Base-by-base conservation (phyloP, 208 protist species). In the Acanthamoeba castellanii region DNA sequence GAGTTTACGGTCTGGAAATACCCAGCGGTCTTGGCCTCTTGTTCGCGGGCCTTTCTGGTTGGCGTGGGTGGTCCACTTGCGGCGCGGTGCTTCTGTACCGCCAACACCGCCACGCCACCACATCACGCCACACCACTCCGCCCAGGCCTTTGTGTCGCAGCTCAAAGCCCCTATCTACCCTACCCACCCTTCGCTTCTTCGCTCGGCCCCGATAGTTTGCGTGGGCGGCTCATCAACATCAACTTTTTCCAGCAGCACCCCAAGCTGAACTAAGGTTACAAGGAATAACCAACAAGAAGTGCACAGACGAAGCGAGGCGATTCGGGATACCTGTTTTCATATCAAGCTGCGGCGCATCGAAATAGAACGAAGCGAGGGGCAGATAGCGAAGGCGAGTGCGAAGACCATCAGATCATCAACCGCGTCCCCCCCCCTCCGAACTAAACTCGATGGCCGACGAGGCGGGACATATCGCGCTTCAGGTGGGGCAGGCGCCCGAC, bases 401-500 rank as follows among this genome's bases (percentile, higher is more conserved):
- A 50, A 47, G 45, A 42, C 37, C 37, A 42, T 42, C 7, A 13
- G 45, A 47, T 47, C 47, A 50, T 13, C 47, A 16, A 47, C 45
- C 45, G 45, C 45, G 45, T 47, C 47, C 14, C 47, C 47, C 45
- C 47, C 47, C 47, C 37, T 3, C 37, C 47, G 1, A 50, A 50
- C 47, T 50, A 50, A 50, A 50, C 64, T 30, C 64, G 72, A 81
- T 81, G 72, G n/a, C 72, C 34, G 14, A 25, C 30, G 72, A 34
- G 30, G 72, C n/a, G 34, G 34, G 30, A 11, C 72, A 81, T 81
- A 81, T 81, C 72, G 72, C 72, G 72, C 72, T 81, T 16, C 72
- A 45, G 27, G 34, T 50, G 32, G 42, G 72, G n/a, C 78, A 87
- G 47, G 78, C 20, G 25, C 47, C 47, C 20, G 37, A 87, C 25